These are phyloP conservation scores for Wallacemonas sp. DNA, from an alignment of 208 protist species.

Conservation along the genomic window DNA sequence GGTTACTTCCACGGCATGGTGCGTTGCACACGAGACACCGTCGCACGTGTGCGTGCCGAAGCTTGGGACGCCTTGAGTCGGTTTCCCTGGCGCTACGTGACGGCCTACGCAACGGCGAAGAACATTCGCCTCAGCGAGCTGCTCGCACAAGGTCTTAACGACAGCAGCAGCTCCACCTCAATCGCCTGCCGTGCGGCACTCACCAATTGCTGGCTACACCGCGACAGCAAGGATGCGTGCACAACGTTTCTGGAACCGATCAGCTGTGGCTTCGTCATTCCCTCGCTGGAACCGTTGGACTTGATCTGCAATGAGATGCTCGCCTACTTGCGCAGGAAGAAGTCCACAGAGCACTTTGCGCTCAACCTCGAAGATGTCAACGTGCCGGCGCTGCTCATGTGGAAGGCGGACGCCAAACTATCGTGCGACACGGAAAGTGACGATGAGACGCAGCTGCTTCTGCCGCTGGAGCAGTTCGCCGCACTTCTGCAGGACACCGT, in stretches of 20 bases:
- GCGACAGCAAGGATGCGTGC: conserved; percentile 68
- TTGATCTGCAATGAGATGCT: conserved; percentile 61
- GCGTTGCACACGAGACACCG: conserved; percentile 67
- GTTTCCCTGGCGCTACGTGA: conserved; percentile 85
- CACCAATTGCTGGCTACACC: conserved; percentile 84
- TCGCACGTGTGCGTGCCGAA: conserved; percentile 74
- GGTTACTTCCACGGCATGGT: conserved; percentile 89
- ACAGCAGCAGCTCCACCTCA: conserved; percentile 60
- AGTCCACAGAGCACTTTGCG: conserved; percentile 30
- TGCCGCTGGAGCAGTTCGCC: conserved; percentile 73
- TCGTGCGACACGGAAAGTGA: conserved; percentile 59
- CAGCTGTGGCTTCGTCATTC: conserved; percentile 33
- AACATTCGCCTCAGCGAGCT: conserved; percentile 43
- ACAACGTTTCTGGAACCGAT: conserved; percentile 69
- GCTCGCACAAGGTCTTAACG: conserved; percentile 57
- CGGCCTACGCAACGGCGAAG: conserved; percentile 70
- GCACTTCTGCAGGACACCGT: conserved; percentile 79
- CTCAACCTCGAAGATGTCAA: conserved; percentile 53
- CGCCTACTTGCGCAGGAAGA: conserved; percentile 47
- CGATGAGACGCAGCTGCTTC: conserved; percentile 51
- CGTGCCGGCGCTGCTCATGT: conserved; percentile 67
- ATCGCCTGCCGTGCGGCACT: conserved; percentile 77
- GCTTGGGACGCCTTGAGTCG: conserved; percentile 84
- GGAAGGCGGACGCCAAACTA: conserved; percentile 66
- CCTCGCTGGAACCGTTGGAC: conserved; percentile 52